Base-by-base conservation (phyloP, 2,329 filamentous ascomycete species). In the Penicillium sp. region DNA sequence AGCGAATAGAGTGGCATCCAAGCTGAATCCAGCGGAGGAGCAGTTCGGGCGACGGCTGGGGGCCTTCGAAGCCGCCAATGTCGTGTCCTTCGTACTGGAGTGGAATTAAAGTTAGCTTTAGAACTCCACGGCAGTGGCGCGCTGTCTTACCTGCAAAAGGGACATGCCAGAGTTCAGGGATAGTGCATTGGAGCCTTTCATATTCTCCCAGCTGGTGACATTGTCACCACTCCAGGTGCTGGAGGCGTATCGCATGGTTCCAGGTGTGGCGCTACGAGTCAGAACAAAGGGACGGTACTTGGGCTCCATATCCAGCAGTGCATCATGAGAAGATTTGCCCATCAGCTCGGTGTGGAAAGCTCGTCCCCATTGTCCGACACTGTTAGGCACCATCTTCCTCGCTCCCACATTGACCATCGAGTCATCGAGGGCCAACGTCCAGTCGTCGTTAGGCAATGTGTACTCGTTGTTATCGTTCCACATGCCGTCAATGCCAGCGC, bases 381-480 rank as follows among this genome's bases (percentile, higher is more conserved):
- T 65, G 0, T 75, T 76, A 2, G 71, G 74, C 2, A 71, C 64
- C 1, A 55, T 48, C 11, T 65, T 58, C 27, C 63, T 60, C 1
- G 60, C 63, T 0, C 63, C 57, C 0, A 68, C 65, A 1, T 71
- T 51, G 0, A 60, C 48, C 2, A 73, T 58, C 2, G 64, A 65
- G 2, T 70, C 65, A 27, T 80, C 72, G 0, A 86, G 67, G 0
- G 78, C 76, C 36, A 80, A 76, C 40, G 78, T 65, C 83, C 83
- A 87, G 16, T 76, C 70, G 43, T 87, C 84, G 45, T 78, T 72
- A 0, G 80, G 75, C 2, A 85, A 72, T 0, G 79, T 81, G 59
- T 86, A 87, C 60, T 87, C 84, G 50, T 87, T 87, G 63, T 87
- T 87, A 58, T 87, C 84, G 50, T 87, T 87, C 84, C 84, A 87